phyloP scores from a whole-genome alignment of 176 grass and related monocot species.

The Zoysia pacifica region DNA sequence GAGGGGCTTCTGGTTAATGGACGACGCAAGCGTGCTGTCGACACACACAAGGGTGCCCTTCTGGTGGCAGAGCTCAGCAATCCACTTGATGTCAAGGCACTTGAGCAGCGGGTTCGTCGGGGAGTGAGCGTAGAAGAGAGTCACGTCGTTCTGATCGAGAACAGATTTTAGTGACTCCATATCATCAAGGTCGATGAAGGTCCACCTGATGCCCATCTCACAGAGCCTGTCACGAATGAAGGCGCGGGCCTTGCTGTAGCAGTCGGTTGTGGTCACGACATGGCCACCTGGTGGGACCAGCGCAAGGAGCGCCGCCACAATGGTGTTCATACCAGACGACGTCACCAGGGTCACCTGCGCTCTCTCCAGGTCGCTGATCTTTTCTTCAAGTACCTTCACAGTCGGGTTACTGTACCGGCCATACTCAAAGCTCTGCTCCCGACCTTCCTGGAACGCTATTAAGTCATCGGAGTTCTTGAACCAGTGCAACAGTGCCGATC shows the following conservation, averaged over 20 bases:
- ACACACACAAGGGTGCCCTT: constrained; percentile 61
- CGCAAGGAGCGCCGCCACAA: constrained; percentile 59
- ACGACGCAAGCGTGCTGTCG: constrained; percentile 69
- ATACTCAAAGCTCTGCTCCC: constrained; percentile 75
- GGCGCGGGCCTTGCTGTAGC: constrained; percentile 72
- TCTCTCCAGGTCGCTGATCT: constrained; percentile 78
- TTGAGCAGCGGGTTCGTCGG: constrained; percentile 64
- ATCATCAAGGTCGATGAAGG: constrained; percentile 67
- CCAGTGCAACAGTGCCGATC: constrained; percentile 76
- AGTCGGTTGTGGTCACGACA: constrained; percentile 67
- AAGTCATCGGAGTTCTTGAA: constrained; percentile 69
- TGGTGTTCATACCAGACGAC: constrained; percentile 86
- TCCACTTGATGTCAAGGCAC: constrained; percentile 44
- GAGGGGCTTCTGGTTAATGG: constrained; percentile 69
- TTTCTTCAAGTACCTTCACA: constrained; percentile 65
- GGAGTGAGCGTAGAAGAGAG: constrained; percentile 57
- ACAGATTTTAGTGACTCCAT: constrained; percentile 43
- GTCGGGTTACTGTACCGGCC: constrained; percentile 80
- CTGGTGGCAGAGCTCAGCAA: constrained; percentile 44
- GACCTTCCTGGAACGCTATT: constrained; percentile 80
- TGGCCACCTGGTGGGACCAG: constrained; percentile 71
- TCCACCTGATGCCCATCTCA: constrained; percentile 72
- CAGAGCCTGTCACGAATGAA: constrained; percentile 73
- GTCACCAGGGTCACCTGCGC: constrained; percentile 77
- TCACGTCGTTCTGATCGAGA: constrained; percentile 60